Base-by-base conservation (phyloP, 2,329 filamentous ascomycete species). In the Ophiobolus disseminans region DNA sequence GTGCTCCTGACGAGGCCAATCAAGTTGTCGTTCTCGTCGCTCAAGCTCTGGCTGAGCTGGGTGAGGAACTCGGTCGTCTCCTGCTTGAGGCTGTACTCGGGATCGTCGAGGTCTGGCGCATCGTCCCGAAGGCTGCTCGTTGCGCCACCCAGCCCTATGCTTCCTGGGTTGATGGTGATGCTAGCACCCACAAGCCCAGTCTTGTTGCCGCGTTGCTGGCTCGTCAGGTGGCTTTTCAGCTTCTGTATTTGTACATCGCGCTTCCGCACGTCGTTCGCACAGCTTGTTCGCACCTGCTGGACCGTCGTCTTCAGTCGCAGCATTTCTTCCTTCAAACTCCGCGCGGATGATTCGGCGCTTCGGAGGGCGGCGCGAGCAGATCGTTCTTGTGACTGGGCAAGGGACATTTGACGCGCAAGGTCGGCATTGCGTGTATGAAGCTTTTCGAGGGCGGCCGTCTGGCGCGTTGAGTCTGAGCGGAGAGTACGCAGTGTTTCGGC, bases 21-120 rank as follows among this genome's bases (percentile, higher is more conserved):
- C 10, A 97, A 75, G 4, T 84, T 82, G 66, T 97, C 92, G 64
- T 99, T 99, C 72, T 99, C 94, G 58, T 96, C 90, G 65, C 91
- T 94, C 48, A 97, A 76, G 30, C 85, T 86, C 68, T 89, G 88
- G 22, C 90, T 92, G 49, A 96, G 77, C 65, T 89, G 86, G 0
- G 92, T 94, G 48, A 99, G 77, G 67, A 97, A 97, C 40, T 91
- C 87, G 38, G 93, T 96, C 4, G 93, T 96, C 75, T 97, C 94
- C 69, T 87, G 85, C 63, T 87, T 86, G 52, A 97, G 76, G 60
- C 85, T 89, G 72, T 93, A 86, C 44, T 73, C 81, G 51, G 74
- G 83, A 70, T 76, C 83, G 68, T 74, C 81, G 9, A 83, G 58
- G 35, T 79, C 76, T 23, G 71, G 68, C 75, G 79, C 67, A 57